Percentiles rank a stretch among this genome's conserved stretches.
Conservation (phyloP, 768 basidiomycete genomes). For the Holtermannia corniformis region DNA sequence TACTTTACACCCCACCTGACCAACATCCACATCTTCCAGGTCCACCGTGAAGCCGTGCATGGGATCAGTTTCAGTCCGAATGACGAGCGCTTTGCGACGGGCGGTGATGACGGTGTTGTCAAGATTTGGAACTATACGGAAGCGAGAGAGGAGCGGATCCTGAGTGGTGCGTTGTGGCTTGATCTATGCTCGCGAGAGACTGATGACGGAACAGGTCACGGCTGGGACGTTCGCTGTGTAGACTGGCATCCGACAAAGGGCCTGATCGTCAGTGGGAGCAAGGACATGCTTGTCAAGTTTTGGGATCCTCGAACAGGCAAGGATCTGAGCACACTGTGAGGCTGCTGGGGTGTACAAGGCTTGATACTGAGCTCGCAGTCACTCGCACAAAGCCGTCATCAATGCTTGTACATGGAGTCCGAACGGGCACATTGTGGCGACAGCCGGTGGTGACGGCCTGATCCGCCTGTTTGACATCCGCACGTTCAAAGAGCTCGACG, state of each 20-base stretch:
- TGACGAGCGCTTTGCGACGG: constrained; percentile 83
- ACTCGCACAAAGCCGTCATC: constrained; percentile 94
- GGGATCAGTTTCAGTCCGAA: constrained; percentile 87
- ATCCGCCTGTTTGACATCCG: constrained; percentile 95
- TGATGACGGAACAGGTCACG: constrained; percentile 59
- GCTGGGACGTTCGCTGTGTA: constrained; percentile 97
- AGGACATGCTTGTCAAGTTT: constrained; percentile 97
- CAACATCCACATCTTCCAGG: constrained; percentile 87
- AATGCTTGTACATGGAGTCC: constrained; percentile 90
- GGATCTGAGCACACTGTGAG: constrained; percentile 78
- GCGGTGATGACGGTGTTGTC: constrained; percentile 89
- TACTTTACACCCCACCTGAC: constrained; percentile 99
- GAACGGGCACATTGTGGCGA: constrained; percentile 85
- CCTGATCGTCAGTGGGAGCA: constrained; percentile 84
- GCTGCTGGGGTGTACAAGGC: constrained; percentile 5
- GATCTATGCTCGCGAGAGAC: neutral
- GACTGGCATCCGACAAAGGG: constrained; percentile 99
- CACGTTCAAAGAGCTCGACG: constrained; percentile 88
- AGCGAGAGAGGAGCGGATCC: constrained; percentile 72
- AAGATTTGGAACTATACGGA: constrained; percentile 93
- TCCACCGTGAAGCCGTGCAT: constrained; percentile 87
- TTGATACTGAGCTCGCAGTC: constrained; percentile 46
- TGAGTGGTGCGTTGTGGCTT: constrained; percentile 55
- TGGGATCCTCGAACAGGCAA: constrained; percentile 97
- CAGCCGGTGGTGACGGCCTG: constrained; percentile 88